Base-by-base conservation (phyloP, 208 protist species). In the Angomonas ambiguus region DNA sequence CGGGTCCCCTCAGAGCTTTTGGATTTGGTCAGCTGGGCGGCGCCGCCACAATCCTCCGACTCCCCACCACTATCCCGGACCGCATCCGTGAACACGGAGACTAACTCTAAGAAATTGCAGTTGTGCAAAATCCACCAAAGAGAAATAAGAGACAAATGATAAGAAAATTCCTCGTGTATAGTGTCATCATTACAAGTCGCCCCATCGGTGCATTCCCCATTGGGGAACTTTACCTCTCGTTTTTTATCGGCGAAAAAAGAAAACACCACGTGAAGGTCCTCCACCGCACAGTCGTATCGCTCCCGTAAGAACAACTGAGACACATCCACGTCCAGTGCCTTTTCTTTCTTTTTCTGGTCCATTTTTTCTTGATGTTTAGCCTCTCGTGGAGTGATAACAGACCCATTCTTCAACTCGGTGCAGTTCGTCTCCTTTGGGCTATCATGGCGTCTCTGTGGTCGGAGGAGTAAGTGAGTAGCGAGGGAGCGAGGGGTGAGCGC, bases 401-500 rank as follows among this genome's bases (percentile, higher is more conserved):
- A 16, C 8, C 60, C 57, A 34, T 45, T 63, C 16, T 45, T 63
- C 2, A 31, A 31, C 27, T 45, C 42, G n/a, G 33, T 63, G 11
- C 24, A 45, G 18, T 4, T 6, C 2, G 3, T 63, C 20, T 31
- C 42, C 38, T 42, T n/a, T 41, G 25, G 18, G 60, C 41, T 53
- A 16, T 25, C 48, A 49, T 25, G 8, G 25, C 16, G 60, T 5
- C 24, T 31, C 33, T 13, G 58, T 18, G 20, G 60, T 34, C 38
- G 48, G 2, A 64, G 20, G 11, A 64, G 8, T 5, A 55, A 24
- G 20, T 64, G 60, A n/a, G 60, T 8, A 18, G 60, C 42, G 2
- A n/a, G 2, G 33, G 60, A 34, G 38, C 60, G 38, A 8, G 60
- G 60, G 38, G 60, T 64, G 18, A 64, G 60, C 18, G 60, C 31